Percentiles rank a stretch among this genome's conserved stretches.
phyloP scores from a whole-genome alignment of 106 monocot genomes.

The Dendrobium huoshanense region DNA sequence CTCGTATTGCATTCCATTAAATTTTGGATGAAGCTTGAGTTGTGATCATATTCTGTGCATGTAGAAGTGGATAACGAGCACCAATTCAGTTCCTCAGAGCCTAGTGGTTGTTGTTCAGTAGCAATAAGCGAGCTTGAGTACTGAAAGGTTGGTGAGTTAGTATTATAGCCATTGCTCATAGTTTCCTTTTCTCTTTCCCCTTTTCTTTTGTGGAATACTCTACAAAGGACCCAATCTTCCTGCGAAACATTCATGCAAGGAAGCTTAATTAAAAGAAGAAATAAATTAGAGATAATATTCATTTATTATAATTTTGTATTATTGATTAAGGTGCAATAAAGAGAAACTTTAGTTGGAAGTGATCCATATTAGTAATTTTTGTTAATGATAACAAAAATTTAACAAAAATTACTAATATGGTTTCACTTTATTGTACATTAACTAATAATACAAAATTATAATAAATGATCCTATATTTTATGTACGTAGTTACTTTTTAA shows the following conservation, averaged over 20 bases:
- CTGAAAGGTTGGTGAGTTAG: not conserved
- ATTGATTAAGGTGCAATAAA: too few species aligned
- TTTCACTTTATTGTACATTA: too few species aligned
- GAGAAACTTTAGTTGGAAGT: too few species aligned
- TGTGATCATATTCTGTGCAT: not conserved
- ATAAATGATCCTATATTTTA: too few species aligned
- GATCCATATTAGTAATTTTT: too few species aligned
- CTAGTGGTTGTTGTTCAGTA: too few species aligned
- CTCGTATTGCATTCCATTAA: not conserved
- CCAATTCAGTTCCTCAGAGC: not conserved
- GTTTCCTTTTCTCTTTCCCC: not conserved
- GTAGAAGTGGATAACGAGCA: not conserved
- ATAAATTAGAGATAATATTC: too few species aligned
- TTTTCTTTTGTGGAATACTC: constrained; percentile 7
- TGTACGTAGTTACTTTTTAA: too few species aligned
- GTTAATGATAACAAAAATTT: too few species aligned
- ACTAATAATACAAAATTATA: too few species aligned
- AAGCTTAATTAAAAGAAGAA: not conserved
- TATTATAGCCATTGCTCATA: not conserved
- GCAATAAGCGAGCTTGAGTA: not conserved
- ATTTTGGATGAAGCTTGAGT: not conserved
- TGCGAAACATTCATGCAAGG: not conserved
- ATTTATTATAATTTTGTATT: too few species aligned
- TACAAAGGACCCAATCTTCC: constrained; percentile 11
- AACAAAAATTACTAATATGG: too few species aligned